phyloP scores from a whole-genome alignment of 2,329 filamentous ascomycete genomes.

The Sporothrix phasma region DNA sequence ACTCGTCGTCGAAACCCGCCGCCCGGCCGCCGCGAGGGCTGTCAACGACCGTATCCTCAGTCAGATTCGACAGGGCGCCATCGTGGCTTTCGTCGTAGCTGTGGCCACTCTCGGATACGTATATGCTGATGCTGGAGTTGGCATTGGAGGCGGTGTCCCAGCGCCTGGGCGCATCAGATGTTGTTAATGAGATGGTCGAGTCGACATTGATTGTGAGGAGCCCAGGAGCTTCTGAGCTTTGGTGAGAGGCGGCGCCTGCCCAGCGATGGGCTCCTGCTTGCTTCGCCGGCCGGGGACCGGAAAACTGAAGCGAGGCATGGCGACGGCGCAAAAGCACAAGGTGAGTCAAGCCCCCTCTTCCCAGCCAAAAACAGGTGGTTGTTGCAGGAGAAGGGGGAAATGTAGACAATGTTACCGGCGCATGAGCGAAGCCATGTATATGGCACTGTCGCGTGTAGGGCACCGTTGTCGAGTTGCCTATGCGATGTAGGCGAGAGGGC shows the following conservation, averaged over 20 bases:
- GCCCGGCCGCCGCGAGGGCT: slow-evolving; percentile 20
- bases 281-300: slow-evolving; percentile 37
- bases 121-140: slow-evolving; percentile 36
- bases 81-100: slow-evolving; percentile 23
- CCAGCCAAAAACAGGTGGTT: background rate
- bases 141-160: slow-evolving; percentile 35
- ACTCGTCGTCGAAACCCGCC: slow-evolving; percentile 37
- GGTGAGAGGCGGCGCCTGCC: slow-evolving; percentile 32
- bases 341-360: background rate
- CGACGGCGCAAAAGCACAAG: background rate
- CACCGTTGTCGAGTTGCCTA: background rate
- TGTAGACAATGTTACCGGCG: background rate
- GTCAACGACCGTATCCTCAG: slow-evolving; percentile 21
- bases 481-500: background rate
- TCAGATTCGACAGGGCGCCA: slow-evolving; percentile 21
- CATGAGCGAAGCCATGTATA: background rate
- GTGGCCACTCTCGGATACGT: slow-evolving; percentile 33
- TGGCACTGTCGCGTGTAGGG: background rate
- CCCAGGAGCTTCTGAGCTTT: slow-evolving; percentile 45
- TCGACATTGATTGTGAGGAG: slow-evolving; percentile 36
- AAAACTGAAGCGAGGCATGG: slow-evolving; percentile 37
- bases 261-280: slow-evolving; percentile 29
- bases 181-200: slow-evolving; percentile 20
- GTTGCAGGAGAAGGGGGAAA: background rate
- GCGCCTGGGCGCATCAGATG: slow-evolving; percentile 19